Evolutionary conservation across 805 yeast species (phyloP), one percentile per base, ranked within the genome.

Genomic region (Starmerella stellata): DNA sequence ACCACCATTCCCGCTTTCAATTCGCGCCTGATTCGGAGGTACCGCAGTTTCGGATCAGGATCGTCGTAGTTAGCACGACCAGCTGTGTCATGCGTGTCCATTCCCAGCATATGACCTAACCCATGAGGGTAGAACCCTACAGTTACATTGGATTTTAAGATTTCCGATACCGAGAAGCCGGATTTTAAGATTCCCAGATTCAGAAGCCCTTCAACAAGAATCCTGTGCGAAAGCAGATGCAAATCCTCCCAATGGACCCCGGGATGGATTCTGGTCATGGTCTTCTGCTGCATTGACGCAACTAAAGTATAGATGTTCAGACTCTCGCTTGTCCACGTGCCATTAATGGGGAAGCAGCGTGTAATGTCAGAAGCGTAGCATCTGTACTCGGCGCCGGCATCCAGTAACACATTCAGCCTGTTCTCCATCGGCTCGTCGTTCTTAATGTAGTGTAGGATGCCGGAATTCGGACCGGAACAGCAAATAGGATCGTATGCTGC

Each of bases 301-400:
- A 90, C 98, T 5, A 77, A 62, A 27, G 73, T 72, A 55, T 90
- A 87, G 35, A 87, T 75, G 40, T 70, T 80, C 47, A 79, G 67
- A 51, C 87, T 92, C 53, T 90, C 96, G 45, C 69, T 70, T 7
- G 85, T 71, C 83, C 94, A 87, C 39, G 75, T 74, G 5, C 98
- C 98, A 44, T 65, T 69, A 39, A 82, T 73, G 21, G 98, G 98
- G 70, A 83, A 87, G 54, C 92, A 79, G 55, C 98, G 70, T 14
- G 98, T 90, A 32, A 90, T 95, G 56, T 87, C 98, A 33, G 82
- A 67, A 2, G 95, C 85, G 58, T 87, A 87, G 56, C 81, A 74
- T 46, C 72, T 70, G 95, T 95, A 87, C 59, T 87, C 96, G 2
- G 95, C 93, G 40, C 98, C 98, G 7, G 96, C 95, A 61, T 87